Evolutionary conservation across 768 basidiomycete species (phyloP).

Genomic region (Mycena indigotica): DNA sequence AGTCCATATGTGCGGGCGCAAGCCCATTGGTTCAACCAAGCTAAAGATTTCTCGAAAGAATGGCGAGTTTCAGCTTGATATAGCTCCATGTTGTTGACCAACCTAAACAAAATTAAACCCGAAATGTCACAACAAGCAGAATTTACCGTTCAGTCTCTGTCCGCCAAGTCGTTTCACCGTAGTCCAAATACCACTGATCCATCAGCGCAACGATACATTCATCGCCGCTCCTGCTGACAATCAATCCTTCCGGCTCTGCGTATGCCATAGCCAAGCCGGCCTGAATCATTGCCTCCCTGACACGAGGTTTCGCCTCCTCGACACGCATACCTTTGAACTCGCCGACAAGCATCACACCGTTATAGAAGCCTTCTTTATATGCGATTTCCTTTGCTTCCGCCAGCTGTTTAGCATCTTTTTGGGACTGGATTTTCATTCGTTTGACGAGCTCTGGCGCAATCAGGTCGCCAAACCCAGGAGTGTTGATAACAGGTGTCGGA

Average conservation of each 20-base stretch:
- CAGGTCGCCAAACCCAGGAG: constrained; percentile 91
- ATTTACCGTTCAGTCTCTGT: constrained; percentile 79
- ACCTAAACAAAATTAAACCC: constrained; percentile 41
- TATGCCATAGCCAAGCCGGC: constrained; percentile 82
- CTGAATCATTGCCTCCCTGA: constrained; percentile 81
- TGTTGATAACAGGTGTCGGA: constrained; percentile 84
- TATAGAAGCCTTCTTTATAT: constrained; percentile 98
- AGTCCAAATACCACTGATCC: constrained; percentile 99
- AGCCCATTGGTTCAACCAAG: constrained; percentile 98
- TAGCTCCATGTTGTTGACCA: constrained; percentile 84
- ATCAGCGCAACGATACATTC: constrained; percentile 97
- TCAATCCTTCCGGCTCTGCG: constrained; percentile 91
- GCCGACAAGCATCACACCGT: constrained; percentile 87
- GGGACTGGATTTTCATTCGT: constrained; percentile 91
- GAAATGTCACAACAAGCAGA: not conserved
- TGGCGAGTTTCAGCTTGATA: constrained; percentile 92
- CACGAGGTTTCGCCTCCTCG: constrained; percentile 89
- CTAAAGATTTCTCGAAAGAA: constrained; percentile 86
- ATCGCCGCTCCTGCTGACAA: constrained; percentile 89
- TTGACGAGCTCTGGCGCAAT: constrained; percentile 82
- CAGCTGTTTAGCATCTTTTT: constrained; percentile 91
- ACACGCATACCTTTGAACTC: constrained; percentile 88
- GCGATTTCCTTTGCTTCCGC: constrained; percentile 96
- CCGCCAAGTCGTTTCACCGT: constrained; percentile 91
- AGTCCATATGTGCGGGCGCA: constrained; percentile 98